These are phyloP conservation scores for Cystobasidiaceae sp. DNA, from an alignment of 1,284 basidiomycete species.

Conservation along the genomic window DNA sequence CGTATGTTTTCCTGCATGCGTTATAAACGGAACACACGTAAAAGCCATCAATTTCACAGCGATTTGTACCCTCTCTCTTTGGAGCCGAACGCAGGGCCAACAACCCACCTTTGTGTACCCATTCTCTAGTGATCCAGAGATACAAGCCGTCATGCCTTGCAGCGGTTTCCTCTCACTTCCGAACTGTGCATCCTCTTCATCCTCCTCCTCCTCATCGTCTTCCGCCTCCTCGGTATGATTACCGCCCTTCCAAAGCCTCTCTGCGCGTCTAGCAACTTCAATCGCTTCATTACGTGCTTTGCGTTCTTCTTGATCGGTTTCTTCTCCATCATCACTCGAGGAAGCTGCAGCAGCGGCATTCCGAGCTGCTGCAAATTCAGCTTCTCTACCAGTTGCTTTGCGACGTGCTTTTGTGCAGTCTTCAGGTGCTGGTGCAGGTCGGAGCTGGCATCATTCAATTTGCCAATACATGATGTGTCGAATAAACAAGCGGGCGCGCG, in stretches of 20 bases:
- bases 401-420: slow-evolving; percentile 14
- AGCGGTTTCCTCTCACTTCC: slow-evolving; percentile 7
- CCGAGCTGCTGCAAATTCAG: not conserved
- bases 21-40: no score
- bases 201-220: slow-evolving; percentile 16
- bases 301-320: slow-evolving; percentile 1
- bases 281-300: not conserved
- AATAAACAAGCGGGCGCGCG: not conserved
- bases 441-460: not conserved
- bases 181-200: not conserved
- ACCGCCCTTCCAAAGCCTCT: not conserved
- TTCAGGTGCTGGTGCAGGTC: slow-evolving; percentile 2
- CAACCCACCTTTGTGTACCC: not conserved
- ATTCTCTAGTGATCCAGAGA: not conserved
- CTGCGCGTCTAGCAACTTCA: not conserved
- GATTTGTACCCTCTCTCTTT: not conserved
- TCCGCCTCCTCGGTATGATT: not conserved
- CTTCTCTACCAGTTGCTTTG: not conserved
- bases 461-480: not conserved
- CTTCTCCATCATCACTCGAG: not conserved
- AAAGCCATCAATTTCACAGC: no score
- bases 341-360: not conserved
- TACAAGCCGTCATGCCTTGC: slow-evolving; percentile 4
- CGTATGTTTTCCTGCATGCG: not conserved
- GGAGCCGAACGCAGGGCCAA: not conserved